phyloP scores from a whole-genome alignment of 768 basidiomycete genomes.

The Neoboletus brunneissimus region DNA sequence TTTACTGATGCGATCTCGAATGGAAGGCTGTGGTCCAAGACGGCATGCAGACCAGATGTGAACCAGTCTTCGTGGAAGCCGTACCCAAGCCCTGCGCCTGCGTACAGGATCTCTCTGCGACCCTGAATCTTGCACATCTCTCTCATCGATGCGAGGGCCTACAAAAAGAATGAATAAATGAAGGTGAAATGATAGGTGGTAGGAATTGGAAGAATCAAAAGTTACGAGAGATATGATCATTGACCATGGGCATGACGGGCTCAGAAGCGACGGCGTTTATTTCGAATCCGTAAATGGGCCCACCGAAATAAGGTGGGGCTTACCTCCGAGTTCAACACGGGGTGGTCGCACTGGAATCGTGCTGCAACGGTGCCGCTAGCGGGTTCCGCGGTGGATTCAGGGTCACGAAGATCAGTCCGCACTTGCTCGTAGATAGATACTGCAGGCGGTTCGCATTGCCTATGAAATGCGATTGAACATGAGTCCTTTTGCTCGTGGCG shows the following conservation, averaged over 20 bases:
- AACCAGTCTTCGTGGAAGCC: conserved; percentile 86
- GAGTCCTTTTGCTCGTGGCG: background rate
- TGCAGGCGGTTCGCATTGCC: conserved; percentile 80
- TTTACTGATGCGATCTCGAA: conserved; percentile 45
- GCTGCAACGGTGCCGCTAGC: conserved; percentile 44
- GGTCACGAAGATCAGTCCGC: conserved; percentile 67
- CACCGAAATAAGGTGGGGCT: conserved; percentile 4
- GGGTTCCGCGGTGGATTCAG: conserved; percentile 66
- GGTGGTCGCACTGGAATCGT: conserved; percentile 64
- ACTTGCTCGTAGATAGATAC: conserved; percentile 50
- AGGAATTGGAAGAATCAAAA: background rate
- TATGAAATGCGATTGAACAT: conserved; percentile 17
- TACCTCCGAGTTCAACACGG: conserved; percentile 56
- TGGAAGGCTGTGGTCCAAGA: too few relatives aligned
- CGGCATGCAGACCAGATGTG: conserved; percentile 41
- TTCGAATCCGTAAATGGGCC: background rate
- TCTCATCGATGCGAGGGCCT: conserved; percentile 56
- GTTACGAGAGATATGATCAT: background rate
- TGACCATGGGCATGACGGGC: background rate
- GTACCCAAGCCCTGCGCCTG: conserved; percentile 70
- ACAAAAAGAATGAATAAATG: background rate
- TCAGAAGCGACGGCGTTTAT: background rate
- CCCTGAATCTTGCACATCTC: conserved; percentile 59
- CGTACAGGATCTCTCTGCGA: conserved; percentile 57
- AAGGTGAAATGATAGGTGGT: background rate